Base-by-base conservation (phyloP, 2,329 filamentous ascomycete species). In the Byssoonygena ceratinophila region DNA sequence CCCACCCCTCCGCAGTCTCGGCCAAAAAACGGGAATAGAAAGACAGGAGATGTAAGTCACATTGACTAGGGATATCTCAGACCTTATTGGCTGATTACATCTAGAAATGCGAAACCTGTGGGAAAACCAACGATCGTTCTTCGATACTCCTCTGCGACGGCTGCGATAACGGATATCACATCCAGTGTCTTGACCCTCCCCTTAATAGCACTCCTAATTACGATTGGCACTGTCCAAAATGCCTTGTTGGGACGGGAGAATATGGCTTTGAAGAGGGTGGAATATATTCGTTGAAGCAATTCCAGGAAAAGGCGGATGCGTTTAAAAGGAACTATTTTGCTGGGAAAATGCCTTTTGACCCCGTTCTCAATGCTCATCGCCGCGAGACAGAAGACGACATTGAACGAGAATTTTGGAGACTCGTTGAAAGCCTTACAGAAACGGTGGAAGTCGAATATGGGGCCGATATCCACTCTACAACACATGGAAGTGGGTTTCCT, bases 391-490 rank as follows among this genome's bases (percentile, higher is more conserved):
- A 98, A 66, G 90, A 97, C 57, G 92, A 97, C 59, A 87, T 98
- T 3, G 92, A 98, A 69, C 82, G 83, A 18, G 92, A 98, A 65
- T 98, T 98, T 67, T 98, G 92, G 92, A 81, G 88, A 60, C 77
- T 97, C 7, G 92, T 97, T 0, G 87, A 92, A 45, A 94, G 90
- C 62, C 77, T 96, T 47, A 91, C 94, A 57, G 92, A 97, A 68
- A 94, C 89, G 0, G 90, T 97, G 1, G 92, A 97, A 67, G 92
- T 98, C 1, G 92, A 98, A 65, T 98, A 98, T 63, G 92, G 92
- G 36, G 92, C 92, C 8, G 92, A 98, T 63, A 96, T 98, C 50
- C 92, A 98, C 67, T 96, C 90, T 48, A 97, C 92, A 0, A 98
- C 92, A 0, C 92, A 98, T 64, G 92, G 92, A 7, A 97, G 91